phyloP scores from a whole-genome alignment of 2,329 filamentous ascomycete genomes.

The Microdochium paspali region DNA sequence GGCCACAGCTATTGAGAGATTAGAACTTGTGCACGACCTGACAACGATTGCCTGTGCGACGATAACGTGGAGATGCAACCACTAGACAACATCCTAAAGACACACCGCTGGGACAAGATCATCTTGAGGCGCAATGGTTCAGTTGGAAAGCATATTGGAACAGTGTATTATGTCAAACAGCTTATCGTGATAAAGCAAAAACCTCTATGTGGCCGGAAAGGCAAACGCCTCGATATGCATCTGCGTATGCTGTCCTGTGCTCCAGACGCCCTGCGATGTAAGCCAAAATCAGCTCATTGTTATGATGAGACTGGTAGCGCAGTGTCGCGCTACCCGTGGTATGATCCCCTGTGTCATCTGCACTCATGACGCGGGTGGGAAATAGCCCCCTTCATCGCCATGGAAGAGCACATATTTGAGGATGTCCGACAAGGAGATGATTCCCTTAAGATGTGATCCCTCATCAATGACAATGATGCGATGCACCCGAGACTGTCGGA shows the following conservation, averaged over 20 bases:
- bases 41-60: too few species aligned
- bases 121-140: too few species aligned
- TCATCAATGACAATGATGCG: conserved; percentile 90
- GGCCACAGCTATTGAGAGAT: too few species aligned
- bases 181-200: background rate
- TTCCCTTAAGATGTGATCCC: conserved; percentile 72
- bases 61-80: too few species aligned
- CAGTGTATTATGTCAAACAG: background rate
- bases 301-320: background rate
- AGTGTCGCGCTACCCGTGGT: background rate
- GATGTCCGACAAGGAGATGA: conserved; percentile 92
- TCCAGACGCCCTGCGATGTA: conserved; percentile 20
- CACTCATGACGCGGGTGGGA: conserved; percentile 10
- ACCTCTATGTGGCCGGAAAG: conserved; percentile 3
- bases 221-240: conserved; percentile 2
- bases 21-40: too few species aligned
- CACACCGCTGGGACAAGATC: too few species aligned
- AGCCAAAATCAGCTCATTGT: background rate
- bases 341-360: background rate
- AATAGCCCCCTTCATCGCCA: conserved; percentile 53
- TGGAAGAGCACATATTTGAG: conserved; percentile 86
- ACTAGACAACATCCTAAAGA: too few species aligned
- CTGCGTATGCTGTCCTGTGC: conserved; percentile 3
- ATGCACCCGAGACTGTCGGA: conserved; percentile 90
- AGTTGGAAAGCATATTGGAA: background rate